Conservation (phyloP, 2,329 filamentous ascomycete species). For the Stachybotrys chartarum region DNA sequence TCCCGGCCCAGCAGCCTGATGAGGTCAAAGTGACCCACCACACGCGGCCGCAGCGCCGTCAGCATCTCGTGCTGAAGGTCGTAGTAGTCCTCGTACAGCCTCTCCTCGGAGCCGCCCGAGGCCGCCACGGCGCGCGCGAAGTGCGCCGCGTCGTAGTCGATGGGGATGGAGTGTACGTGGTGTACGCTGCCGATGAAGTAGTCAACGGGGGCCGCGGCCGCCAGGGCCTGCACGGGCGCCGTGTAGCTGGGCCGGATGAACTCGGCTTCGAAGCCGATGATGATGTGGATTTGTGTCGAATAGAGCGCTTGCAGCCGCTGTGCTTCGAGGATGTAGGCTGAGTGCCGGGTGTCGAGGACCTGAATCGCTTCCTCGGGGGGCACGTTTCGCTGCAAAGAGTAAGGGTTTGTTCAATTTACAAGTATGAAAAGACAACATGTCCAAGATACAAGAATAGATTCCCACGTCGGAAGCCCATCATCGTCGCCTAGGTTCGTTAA, state of each 20-base stretch:
- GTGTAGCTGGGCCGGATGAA: conserved; percentile 70
- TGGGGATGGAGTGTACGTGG: conserved; percentile 78
- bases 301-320: conserved; percentile 65
- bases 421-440: not conserved
- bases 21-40: conserved; percentile 93
- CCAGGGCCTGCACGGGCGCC: conserved; percentile 53
- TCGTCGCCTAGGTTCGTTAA: not conserved
- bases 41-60: conserved; percentile 56
- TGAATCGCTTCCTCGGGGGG: conserved; percentile 37
- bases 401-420: not conserved
- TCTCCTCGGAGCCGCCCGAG: conserved; percentile 52
- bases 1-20: conserved; percentile 72
- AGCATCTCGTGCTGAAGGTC: conserved; percentile 84
- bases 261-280: conserved; percentile 89
- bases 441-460: not conserved
- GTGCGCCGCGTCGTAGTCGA: conserved; percentile 70
- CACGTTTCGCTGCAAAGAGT: not conserved
- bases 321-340: conserved; percentile 71
- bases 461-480: not conserved
- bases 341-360: conserved; percentile 48
- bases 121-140: conserved; percentile 47
- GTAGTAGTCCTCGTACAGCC: conserved; percentile 78
- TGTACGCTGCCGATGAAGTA: conserved; percentile 92
- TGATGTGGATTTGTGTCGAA: conserved; percentile 61
- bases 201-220: conserved; percentile 59